Percentiles rank a stretch among this genome's conserved stretches.
These are phyloP conservation scores for Entomophthora muscae DNA, from an alignment of 371 early-diverging fungal genomes.

Conservation along the genomic window DNA sequence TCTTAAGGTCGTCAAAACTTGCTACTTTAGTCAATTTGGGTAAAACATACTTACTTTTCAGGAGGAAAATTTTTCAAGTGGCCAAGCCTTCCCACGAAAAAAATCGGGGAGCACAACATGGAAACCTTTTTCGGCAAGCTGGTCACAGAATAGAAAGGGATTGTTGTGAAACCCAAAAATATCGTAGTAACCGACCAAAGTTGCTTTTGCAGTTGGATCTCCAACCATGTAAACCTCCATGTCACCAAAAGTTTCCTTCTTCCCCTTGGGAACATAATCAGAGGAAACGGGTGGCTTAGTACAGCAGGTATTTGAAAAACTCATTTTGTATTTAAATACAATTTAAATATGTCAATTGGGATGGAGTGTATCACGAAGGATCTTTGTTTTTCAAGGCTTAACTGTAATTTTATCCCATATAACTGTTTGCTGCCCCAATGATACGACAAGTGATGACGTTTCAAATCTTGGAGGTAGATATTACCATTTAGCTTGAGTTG, in stretches of 20 bases:
- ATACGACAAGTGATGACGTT: too few species aligned
- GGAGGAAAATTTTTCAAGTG: conserved; percentile 6
- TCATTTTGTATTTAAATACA: conserved; percentile 16
- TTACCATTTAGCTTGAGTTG: too few species aligned
- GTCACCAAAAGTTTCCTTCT: conserved; percentile 21
- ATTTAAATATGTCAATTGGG: neutral
- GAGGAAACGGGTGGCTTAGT: conserved; percentile 35
- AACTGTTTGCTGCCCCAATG: too few species aligned
- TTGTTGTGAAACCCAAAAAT: conserved; percentile 28
- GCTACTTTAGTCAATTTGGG: neutral
- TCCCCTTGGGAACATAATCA: conserved; percentile 31
- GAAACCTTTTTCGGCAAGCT: conserved; percentile 30
- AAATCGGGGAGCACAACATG: conserved; percentile 51
- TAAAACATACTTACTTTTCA: conserved; percentile 7
- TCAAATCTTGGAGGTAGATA: too few species aligned
- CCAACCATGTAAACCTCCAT: conserved; percentile 20
- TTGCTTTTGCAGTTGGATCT: conserved; percentile 23
- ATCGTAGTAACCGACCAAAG: conserved; percentile 25
- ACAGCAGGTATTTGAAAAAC: conserved; percentile 35
- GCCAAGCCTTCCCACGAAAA: conserved; percentile 28
- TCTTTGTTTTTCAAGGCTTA: too few species aligned
- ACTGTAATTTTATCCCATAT: too few species aligned
- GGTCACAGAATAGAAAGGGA: conserved; percentile 41
- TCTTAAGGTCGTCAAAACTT: neutral
- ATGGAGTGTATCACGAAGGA: too few species aligned